Percentiles rank a stretch among this genome's conserved stretches.
phyloP scores from a whole-genome alignment of 352 stramenopile species.

The Pythium coloratum region DNA sequence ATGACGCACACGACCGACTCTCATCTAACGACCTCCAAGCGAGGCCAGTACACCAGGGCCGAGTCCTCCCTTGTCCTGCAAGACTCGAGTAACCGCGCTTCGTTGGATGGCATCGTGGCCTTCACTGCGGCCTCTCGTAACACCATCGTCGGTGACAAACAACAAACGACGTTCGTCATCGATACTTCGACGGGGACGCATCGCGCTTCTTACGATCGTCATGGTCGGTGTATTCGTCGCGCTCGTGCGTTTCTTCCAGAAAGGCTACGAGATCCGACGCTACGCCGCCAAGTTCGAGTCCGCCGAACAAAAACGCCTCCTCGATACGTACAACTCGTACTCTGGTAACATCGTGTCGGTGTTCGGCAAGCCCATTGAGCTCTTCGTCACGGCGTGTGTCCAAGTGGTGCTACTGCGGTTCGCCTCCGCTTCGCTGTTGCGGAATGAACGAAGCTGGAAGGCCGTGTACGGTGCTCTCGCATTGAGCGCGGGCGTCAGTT shows the following conservation, averaged over 20 bases:
- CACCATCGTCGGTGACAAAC: no score
- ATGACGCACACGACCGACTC: no score
- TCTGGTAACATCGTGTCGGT: not conserved
- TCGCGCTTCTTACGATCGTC: not conserved
- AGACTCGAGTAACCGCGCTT: no score
- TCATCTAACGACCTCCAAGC: no score
- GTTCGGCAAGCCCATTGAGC: not conserved
- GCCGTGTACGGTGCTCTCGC: not conserved
- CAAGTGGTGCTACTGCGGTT: not conserved
- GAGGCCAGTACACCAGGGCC: no score
- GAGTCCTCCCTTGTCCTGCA: no score
- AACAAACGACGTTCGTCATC: not conserved
- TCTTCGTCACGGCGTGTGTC: not conserved
- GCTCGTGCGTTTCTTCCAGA: not conserved
- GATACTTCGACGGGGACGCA: not conserved
- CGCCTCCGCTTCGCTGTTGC: not conserved
- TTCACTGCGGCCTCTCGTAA: no score
- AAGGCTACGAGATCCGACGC: not conserved
- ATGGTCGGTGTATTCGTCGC: not conserved
- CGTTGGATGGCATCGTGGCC: no score
- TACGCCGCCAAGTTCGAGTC: not conserved
- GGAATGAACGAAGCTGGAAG: not conserved
- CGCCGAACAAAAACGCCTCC: not conserved
- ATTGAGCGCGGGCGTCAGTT: not conserved
- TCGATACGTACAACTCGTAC: not conserved